Evolutionary conservation across 805 yeast genomes (phyloP).

Genomic region (Zygoascus flipseniorum): DNA sequence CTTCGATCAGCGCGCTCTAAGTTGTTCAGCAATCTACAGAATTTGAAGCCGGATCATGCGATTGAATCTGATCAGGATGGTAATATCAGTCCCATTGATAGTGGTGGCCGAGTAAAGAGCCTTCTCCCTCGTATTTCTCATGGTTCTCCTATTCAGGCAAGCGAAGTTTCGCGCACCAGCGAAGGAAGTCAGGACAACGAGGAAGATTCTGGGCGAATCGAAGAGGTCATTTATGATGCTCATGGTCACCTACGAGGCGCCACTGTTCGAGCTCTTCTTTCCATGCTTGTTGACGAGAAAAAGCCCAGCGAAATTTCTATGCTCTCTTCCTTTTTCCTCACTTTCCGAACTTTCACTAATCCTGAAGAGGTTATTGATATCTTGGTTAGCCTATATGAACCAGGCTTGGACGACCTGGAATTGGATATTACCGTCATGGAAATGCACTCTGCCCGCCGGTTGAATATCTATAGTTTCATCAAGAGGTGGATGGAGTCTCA

Average conservation of each 20-base stretch:
- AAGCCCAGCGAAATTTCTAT: constrained; percentile 38
- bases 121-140: constrained; percentile 5
- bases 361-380: constrained; percentile 62
- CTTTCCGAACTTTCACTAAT: constrained; percentile 63
- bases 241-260: constrained; percentile 27
- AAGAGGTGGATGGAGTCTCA: constrained; percentile 85
- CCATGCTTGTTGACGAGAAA: constrained; percentile 20
- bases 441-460: constrained; percentile 30
- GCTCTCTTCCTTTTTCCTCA: constrained; percentile 65
- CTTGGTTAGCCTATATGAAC: constrained; percentile 41
- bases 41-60: not conserved
- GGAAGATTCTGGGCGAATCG: not conserved
- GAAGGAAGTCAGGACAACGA: not conserved
- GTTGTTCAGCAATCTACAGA: not conserved
- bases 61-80: not conserved
- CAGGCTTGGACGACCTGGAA: constrained; percentile 33
- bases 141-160: not conserved
- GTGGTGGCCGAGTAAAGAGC: not conserved
- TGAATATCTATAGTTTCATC: constrained; percentile 58
- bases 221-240: constrained; percentile 11
- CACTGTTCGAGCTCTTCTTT: constrained; percentile 24
- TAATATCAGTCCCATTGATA: not conserved
- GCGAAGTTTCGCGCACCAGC: not conserved
- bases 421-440: constrained; percentile 35
- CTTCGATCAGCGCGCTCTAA: not conserved